Evolutionary conservation across 2,329 filamentous ascomycete genomes (phyloP).

Genomic region (Apiospora aurea): DNA sequence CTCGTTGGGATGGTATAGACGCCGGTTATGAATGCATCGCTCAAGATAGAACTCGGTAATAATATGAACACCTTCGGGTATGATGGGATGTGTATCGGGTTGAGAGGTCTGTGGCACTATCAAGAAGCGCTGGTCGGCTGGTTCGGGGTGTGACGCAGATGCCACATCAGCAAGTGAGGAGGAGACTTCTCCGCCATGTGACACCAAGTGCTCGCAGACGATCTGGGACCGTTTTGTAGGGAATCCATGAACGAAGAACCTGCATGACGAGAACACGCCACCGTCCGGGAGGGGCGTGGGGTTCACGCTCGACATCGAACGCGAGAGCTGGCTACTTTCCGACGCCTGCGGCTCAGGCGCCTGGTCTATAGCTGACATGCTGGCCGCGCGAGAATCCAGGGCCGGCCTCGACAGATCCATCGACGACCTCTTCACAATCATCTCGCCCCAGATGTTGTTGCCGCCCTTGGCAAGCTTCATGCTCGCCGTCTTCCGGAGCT

Average conservation of each 20-base stretch:
- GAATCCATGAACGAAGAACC: constrained; percentile 69
- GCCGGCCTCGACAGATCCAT: constrained; percentile 33
- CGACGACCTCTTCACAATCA: constrained; percentile 63
- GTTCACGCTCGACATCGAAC: constrained; percentile 33
- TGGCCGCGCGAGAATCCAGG: constrained; percentile 21
- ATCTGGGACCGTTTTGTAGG: constrained; percentile 57
- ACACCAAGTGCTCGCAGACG: constrained; percentile 55
- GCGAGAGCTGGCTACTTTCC: constrained; percentile 23
- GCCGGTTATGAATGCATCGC: constrained; percentile 80
- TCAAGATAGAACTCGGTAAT: constrained; percentile 96
- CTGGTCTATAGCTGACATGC: constrained; percentile 11
- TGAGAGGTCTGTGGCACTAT: constrained; percentile 62
- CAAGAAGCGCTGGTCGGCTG: constrained; percentile 53
- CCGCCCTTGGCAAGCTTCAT: constrained; percentile 81
- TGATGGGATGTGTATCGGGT: constrained; percentile 51
- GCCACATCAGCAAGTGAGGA: constrained; percentile 51
- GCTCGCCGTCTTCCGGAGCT: constrained; percentile 87
- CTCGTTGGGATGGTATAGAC: constrained; percentile 70
- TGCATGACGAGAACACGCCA: constrained; percentile 61
- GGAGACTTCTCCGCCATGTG: constrained; percentile 55
- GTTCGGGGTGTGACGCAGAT: constrained; percentile 35
- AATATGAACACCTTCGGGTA: constrained; percentile 51
- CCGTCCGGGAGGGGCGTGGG: constrained; percentile 36
- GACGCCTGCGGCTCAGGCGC: not conserved
- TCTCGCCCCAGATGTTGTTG: constrained; percentile 89